Conservation (phyloP, 148 eudicot species). For the Selenicereus undatus region DNA sequence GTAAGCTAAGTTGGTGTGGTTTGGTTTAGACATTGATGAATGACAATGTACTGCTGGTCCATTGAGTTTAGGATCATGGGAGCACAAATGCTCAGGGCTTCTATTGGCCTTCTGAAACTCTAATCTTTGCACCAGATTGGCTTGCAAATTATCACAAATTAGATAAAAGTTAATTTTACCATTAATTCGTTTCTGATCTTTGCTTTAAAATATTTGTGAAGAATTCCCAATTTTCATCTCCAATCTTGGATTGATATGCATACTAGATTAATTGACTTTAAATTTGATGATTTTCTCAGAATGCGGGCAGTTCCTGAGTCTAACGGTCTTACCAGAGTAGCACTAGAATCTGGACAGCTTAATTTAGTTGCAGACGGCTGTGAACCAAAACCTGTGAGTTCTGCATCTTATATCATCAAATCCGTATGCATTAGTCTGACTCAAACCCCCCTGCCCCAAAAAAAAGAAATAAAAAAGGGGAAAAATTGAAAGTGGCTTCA, state of each 20-base stretch:
- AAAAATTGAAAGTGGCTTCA: neutral
- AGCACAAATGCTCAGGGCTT: too few relatives aligned
- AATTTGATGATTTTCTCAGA: constrained; percentile 9
- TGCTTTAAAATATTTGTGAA: neutral
- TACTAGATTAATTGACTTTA: too few relatives aligned
- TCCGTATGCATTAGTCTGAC: too few relatives aligned
- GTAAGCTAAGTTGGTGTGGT: neutral
- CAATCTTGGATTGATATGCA: neutral
- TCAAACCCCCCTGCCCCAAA: too few relatives aligned
- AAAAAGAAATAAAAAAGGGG: too few relatives aligned
- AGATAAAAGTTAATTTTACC: too few relatives aligned
- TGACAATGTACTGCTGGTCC: neutral
- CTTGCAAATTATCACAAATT: too few relatives aligned
- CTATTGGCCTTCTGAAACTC: neutral
- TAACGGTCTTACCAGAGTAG: constrained; percentile 10
- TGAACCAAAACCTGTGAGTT: constrained; percentile 25
- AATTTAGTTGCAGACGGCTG: constrained; percentile 28
- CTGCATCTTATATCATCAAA: neutral
- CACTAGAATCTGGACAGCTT: constrained; percentile 20
- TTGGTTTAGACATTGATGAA: neutral
- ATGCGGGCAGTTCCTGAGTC: constrained; percentile 20
- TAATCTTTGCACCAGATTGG: too few relatives aligned
- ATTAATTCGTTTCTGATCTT: too few relatives aligned
- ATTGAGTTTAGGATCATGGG: neutral
- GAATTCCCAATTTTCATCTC: neutral